A percentile compares a stretch with the other conserved stretches of the same genome.
phyloP scores from a whole-genome alignment of 228 moss, liverwort and hornwort genomes.

The Sphagnum fallax region DNA sequence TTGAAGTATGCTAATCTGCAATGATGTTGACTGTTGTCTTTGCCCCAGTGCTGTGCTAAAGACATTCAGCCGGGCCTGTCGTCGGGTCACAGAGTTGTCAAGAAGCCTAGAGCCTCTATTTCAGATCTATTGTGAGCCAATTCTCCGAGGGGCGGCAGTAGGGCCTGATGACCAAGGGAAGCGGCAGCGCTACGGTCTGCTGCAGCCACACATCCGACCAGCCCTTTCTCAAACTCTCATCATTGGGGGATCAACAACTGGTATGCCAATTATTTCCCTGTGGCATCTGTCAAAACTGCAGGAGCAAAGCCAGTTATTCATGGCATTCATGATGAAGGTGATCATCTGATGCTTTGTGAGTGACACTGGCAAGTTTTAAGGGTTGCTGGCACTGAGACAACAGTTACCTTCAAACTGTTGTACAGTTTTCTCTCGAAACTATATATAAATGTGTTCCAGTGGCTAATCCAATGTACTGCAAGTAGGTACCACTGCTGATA shows the following conservation, averaged over 20 bases:
- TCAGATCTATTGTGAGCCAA: constrained; percentile 69
- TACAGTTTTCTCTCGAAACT: too few relatives aligned
- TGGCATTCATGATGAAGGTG: too few relatives aligned
- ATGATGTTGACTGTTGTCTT: background rate
- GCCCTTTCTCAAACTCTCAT: constrained; percentile 70
- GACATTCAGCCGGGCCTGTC: constrained; percentile 71
- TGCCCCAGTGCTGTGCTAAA: constrained; percentile 47
- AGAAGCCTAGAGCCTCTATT: constrained; percentile 76
- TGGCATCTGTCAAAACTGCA: background rate
- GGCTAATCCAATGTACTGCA: too few relatives aligned
- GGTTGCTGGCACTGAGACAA: too few relatives aligned
- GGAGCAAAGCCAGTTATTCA: background rate
- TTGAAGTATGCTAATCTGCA: too few relatives aligned
- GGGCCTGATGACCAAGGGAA: constrained; percentile 66
- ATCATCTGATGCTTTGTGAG: too few relatives aligned
- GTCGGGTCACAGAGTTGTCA: constrained; percentile 70
- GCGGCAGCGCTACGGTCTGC: constrained; percentile 59
- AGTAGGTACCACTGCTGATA: too few relatives aligned
- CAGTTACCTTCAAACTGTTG: too few relatives aligned
- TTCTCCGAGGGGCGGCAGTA: constrained; percentile 47
- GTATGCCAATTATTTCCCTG: background rate
- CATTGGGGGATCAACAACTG: constrained; percentile 20
- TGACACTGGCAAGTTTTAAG: too few relatives aligned
- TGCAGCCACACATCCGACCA: constrained; percentile 68
- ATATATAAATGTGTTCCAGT: too few relatives aligned